Evolutionary conservation across 2,329 filamentous ascomycete genomes (phyloP), one percentile per base, ranked within the genome.

Genomic region (Fusarium hainanense): DNA sequence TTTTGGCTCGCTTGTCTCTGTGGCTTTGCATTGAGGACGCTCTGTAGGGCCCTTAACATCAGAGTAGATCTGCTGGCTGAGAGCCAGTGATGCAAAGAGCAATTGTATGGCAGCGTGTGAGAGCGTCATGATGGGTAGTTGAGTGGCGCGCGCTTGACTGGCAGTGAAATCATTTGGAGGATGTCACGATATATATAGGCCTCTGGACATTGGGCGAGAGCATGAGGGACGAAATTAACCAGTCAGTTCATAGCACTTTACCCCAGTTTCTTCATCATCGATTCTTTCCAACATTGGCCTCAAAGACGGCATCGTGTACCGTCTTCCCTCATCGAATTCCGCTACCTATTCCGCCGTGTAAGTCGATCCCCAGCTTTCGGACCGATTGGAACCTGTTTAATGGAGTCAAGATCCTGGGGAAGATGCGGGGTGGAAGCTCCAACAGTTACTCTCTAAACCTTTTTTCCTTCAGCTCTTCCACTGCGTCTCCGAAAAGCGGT

Each of bases 1-100:
- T 28, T 66, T 70, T 7, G 77, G 75, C 46, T 77, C 69, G 9
- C 30, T 25, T 12, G 69, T 66, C 40, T 67, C 47, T 18, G 46
- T 61, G 10, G 56, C 34, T 28, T 71, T 72, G 37, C 77, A 78
- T 55, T 76, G 70, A 5, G 72, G 68, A 11, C 76, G 77, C 32
- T 68, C 58, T n/a, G 74, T 74, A 43, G 77, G 75, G 1, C 77
- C 77, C 8, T 74, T 49, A 1, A 62, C 68, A n/a, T 68, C 58
- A 20, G 74, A 28, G 43, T 69, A 77, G 11, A 78, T 66, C 51
- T 77, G 75, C 61, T 78, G 76, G 8, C 71, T 73, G 4, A 59
- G 54, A 37, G 58, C 74, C 48, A 74, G 25, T 7, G 69, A 70
- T 18, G 52, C 71, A 41, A 75, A 52, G 40, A 73, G 32, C 16